Conservation (phyloP, 768 basidiomycete species). For the Leccinum pellstonianum region DNA sequence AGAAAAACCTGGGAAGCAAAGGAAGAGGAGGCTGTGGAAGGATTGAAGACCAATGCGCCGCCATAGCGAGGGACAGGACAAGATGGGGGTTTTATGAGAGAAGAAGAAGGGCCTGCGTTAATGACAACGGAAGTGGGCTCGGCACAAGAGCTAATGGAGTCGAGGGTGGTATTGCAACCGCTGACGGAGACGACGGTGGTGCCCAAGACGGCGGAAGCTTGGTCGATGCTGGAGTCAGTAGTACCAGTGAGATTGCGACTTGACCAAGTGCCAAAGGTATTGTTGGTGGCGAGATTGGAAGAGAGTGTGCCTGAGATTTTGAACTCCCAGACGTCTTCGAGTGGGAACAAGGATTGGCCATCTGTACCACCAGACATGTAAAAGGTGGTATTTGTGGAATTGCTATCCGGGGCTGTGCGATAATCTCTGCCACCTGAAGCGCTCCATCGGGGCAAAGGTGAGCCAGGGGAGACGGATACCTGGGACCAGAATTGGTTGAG, state of each 20-base stretch:
- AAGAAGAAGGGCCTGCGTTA: conserved; percentile 17
- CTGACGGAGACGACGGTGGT: conserved; percentile 54
- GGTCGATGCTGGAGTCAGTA: conserved; percentile 36
- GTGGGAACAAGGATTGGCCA: conserved; percentile 40
- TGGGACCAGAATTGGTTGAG: conserved; percentile 73
- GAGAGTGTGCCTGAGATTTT: conserved; percentile 69
- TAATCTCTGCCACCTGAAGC: conserved; percentile 74
- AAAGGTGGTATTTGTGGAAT: conserved; percentile 63
- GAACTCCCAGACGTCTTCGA: conserved; percentile 73
- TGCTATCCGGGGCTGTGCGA: conserved; percentile 33
- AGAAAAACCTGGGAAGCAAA: conserved; percentile 68
- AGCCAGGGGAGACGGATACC: conserved; percentile 48
- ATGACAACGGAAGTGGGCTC: conserved; percentile 57
- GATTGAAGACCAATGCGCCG: conserved; percentile 59
- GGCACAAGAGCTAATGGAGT: conserved; percentile 51
- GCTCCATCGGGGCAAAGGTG: conserved; percentile 66
- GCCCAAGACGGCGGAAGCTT: conserved; percentile 58
- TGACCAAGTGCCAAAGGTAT: conserved; percentile 59
- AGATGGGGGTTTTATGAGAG: conserved; percentile 38
- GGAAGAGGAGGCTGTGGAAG: conserved; percentile 40
- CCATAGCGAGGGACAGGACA: conserved; percentile 70
- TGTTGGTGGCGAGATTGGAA: conserved; percentile 53
- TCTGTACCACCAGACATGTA: conserved; percentile 73
- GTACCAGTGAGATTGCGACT: conserved; percentile 40
- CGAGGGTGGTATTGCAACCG: conserved; percentile 54